Evolutionary conservation across 257 asterid genomes (phyloP), one percentile per base, ranked within the genome.

Genomic region (Lycium barbarum): DNA sequence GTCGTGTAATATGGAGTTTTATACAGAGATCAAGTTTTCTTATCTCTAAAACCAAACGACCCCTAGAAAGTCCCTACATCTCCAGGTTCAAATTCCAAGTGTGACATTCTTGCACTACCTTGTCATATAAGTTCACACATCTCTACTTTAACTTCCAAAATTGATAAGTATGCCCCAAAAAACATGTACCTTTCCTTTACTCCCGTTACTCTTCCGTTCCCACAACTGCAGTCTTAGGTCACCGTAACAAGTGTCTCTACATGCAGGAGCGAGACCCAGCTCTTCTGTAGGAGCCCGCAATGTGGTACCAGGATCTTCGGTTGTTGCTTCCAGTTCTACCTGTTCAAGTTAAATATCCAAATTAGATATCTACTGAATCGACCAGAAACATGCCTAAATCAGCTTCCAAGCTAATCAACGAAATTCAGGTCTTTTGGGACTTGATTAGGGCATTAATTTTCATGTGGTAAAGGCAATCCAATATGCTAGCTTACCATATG

Each of bases 201-300:
- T 91, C 86, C 98, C 97, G 87, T 95, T 90, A 45, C 88, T 85
- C 79, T 83, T 89, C 3, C 89, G 88, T 87, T 93, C 97, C 95
- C 94, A 93, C 54, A 96, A 38, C 33, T 91, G 91, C 84, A 95
- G 82, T 82, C 92, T 90, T 87, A 96, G 83, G 74, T 93, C 91
- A 38, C 92, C 98, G 54, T 81, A 92, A 88, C 99, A 95, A 84
- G 97, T 93, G 89, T 96, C 99, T 85, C 83, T 93, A 88, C 98
- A 96, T 73, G 95, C 97, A 18, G 99, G 98, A 80, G 97, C 94
- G 10, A 96, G 88, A 61, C 99, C 99, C 9, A 93, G 85, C 86
- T 96, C 99, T 14, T 87, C 83, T 49, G 99, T 96, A 71, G 99
- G 99, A 85, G 99, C 99, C n/a, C 98, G 98, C 88, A 96, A 63